Percentiles rank a stretch among this genome's conserved stretches.
Evolutionary conservation across 768 basidiomycete genomes (phyloP).

Genomic region (Auricularia heimuer): DNA sequence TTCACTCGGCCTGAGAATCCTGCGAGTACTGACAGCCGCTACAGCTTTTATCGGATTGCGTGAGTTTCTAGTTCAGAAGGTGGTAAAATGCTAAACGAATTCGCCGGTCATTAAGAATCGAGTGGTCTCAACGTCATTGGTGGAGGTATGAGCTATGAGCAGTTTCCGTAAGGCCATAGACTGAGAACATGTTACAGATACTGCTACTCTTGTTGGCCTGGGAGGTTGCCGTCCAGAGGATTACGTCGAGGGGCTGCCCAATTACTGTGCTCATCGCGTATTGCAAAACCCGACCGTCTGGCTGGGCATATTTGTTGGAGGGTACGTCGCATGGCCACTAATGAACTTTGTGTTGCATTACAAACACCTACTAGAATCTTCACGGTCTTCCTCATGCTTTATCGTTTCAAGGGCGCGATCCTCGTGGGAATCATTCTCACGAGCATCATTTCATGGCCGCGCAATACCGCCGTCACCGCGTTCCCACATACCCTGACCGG

Average conservation of each 20-base stretch:
- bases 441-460: slow-evolving; percentile 82
- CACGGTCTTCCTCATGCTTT: slow-evolving; percentile 73
- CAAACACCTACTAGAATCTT: slow-evolving; percentile 38
- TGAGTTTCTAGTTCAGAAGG: slow-evolving; percentile 19
- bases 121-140: slow-evolving; percentile 68
- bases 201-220: slow-evolving; percentile 58
- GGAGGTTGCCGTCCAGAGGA: slow-evolving; percentile 63
- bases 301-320: slow-evolving; percentile 81
- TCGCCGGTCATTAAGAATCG: slow-evolving; percentile 25
- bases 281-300: slow-evolving; percentile 72
- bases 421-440: slow-evolving; percentile 75
- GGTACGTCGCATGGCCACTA: slow-evolving; percentile 32
- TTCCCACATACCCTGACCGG: slow-evolving; percentile 68
- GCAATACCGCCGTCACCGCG: slow-evolving; percentile 68
- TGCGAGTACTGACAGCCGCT: not conserved
- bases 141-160: slow-evolving; percentile 26
- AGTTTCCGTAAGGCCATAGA: not conserved
- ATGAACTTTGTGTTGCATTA: not conserved
- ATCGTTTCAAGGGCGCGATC: slow-evolving; percentile 75
- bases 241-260: slow-evolving; percentile 35
- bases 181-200: slow-evolving; percentile 18
- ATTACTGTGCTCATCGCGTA: slow-evolving; percentile 55
- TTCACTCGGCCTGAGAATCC: slow-evolving; percentile 11
- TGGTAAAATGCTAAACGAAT: slow-evolving; percentile 1
- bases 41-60: slow-evolving; percentile 58